Evolutionary conservation across 805 yeast genomes (phyloP).

Genomic region (Candida fluviatilis): DNA sequence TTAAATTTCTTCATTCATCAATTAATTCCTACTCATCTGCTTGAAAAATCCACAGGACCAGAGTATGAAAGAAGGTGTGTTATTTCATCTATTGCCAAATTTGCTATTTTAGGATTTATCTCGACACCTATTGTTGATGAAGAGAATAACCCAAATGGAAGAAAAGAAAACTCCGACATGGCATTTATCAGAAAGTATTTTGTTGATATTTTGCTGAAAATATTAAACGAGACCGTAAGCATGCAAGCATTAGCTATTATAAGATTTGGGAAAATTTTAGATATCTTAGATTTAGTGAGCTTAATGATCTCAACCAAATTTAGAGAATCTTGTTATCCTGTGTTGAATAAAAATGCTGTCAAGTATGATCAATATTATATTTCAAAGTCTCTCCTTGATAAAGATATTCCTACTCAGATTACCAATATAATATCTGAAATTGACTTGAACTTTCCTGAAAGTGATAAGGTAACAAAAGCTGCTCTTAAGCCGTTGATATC

Average conservation of each 20-base stretch:
- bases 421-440: slow-evolving; percentile 58
- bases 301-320: slow-evolving; percentile 41
- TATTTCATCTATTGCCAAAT: slow-evolving; percentile 58
- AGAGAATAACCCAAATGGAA: slow-evolving; percentile 40
- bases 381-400: slow-evolving; percentile 64
- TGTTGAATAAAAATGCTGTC: slow-evolving; percentile 44
- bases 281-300: slow-evolving; percentile 47
- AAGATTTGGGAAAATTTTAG: slow-evolving; percentile 53
- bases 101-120: slow-evolving; percentile 58
- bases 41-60: slow-evolving; percentile 30
- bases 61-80: slow-evolving; percentile 50
- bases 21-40: slow-evolving; percentile 54
- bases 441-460: slow-evolving; percentile 70
- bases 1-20: slow-evolving; percentile 75
- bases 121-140: slow-evolving; percentile 54
- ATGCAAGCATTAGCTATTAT: slow-evolving; percentile 28
- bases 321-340: slow-evolving; percentile 38
- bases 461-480: slow-evolving; percentile 54
- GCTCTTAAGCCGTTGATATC: slow-evolving; percentile 57
- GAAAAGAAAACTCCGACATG: slow-evolving; percentile 63
- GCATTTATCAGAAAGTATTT: slow-evolving; percentile 69
- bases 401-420: slow-evolving; percentile 54
- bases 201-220: slow-evolving; percentile 62
- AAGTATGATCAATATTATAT: slow-evolving; percentile 61
- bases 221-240: slow-evolving; percentile 46